Evolutionary conservation across 2,329 filamentous ascomycete genomes (phyloP).

Genomic region (Pestalotiopsis sp.): DNA sequence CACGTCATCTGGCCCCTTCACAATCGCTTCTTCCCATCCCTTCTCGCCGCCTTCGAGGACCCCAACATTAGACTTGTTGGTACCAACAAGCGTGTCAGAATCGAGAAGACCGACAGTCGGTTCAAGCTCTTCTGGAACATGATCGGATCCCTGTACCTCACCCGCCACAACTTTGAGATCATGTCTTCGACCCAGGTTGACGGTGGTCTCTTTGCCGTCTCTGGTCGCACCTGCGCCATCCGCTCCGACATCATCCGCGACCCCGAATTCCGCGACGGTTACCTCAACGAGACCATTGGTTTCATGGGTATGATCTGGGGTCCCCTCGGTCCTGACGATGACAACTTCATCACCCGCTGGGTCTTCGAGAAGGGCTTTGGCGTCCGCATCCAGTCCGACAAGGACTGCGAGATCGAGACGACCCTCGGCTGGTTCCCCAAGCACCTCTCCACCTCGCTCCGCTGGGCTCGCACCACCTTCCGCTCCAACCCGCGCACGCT

Average conservation of each 20-base stretch:
- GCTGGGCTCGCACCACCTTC: slow-evolving; percentile 63
- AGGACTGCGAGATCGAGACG: slow-evolving; percentile 52
- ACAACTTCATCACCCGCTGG: slow-evolving; percentile 63
- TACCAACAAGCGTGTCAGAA: slow-evolving; percentile 54
- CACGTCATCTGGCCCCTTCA: slow-evolving; percentile 52
- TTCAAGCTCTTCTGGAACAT: slow-evolving; percentile 50
- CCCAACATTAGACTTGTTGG: slow-evolving; percentile 54
- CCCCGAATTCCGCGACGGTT: slow-evolving; percentile 44
- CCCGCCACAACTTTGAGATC: slow-evolving; percentile 66
- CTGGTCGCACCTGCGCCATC: slow-evolving; percentile 55
- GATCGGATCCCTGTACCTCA: slow-evolving; percentile 60
- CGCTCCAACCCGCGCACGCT: slow-evolving; percentile 57
- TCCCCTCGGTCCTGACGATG: slow-evolving; percentile 58
- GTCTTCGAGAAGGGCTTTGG: slow-evolving; percentile 52
- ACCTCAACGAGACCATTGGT: slow-evolving; percentile 48
- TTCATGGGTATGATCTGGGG: slow-evolving; percentile 27
- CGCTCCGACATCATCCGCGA: slow-evolving; percentile 52
- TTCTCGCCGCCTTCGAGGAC: slow-evolving; percentile 49
- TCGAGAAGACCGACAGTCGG: slow-evolving; percentile 19
- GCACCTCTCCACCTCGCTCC: slow-evolving; percentile 54
- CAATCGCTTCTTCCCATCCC: slow-evolving; percentile 39
- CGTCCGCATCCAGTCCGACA: slow-evolving; percentile 56
- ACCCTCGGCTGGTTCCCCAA: slow-evolving; percentile 52
- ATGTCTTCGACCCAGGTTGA: slow-evolving; percentile 58
- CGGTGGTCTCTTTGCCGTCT: slow-evolving; percentile 61